A percentile compares a stretch with the other conserved stretches of the same genome.
Conservation (phyloP, 2,329 filamentous ascomycete genomes). For the Colletotrichum echinochloae region DNA sequence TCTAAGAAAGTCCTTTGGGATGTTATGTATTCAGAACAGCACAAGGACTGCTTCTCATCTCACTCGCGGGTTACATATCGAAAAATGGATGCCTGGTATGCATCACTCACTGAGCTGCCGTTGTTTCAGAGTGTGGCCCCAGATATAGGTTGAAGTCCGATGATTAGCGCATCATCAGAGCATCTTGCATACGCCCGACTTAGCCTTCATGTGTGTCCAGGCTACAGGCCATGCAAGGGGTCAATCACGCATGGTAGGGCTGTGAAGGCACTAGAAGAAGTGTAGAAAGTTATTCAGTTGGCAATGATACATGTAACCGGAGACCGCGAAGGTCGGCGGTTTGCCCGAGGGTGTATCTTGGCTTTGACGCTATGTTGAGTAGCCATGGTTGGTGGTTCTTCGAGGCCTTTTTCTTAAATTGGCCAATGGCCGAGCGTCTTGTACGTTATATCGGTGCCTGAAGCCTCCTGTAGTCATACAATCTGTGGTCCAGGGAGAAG, state of each 20-base stretch:
- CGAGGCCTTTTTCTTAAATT: background rate
- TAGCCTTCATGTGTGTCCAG: background rate
- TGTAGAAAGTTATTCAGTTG: background rate
- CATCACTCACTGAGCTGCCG: too few species aligned
- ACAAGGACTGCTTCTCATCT: too few species aligned
- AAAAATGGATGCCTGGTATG: too few species aligned
- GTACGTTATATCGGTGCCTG: background rate
- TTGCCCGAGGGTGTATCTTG: background rate
- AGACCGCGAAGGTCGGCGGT: background rate
- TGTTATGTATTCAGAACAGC: background rate
- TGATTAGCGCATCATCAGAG: background rate
- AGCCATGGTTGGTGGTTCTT: background rate
- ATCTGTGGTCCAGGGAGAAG: background rate
- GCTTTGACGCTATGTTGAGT: background rate
- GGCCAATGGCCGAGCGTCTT: too few species aligned
- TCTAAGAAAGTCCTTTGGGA: background rate
- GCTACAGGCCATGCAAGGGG: background rate
- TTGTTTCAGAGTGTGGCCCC: background rate
- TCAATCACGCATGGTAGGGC: background rate
- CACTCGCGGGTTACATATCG: too few species aligned
- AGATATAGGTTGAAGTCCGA: background rate
- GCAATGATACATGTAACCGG: background rate
- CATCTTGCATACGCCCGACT: slow-evolving; percentile 4
- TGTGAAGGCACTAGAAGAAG: background rate
- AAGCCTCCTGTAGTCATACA: too few species aligned